Percentiles rank a stretch among this genome's conserved stretches.
phyloP scores from a whole-genome alignment of 2,329 filamentous ascomycete species.

The Lecanicillium sp. region DNA sequence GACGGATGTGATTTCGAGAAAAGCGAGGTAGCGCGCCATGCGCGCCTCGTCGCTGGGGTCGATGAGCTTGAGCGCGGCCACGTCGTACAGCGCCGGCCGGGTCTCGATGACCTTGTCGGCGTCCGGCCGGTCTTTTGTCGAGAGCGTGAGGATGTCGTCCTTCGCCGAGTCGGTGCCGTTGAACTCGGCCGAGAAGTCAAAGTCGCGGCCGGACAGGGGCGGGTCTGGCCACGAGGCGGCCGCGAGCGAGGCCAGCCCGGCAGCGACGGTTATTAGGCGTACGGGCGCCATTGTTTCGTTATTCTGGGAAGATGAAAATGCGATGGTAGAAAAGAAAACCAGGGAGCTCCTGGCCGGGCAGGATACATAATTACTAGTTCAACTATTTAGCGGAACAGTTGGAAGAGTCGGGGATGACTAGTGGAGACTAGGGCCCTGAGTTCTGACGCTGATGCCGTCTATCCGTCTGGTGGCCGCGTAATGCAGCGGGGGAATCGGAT shows the following conservation, averaged over 20 bases:
- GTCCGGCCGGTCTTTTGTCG: background rate
- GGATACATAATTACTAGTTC: background rate
- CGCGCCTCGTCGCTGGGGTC: background rate
- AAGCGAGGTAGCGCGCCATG: constrained; percentile 2
- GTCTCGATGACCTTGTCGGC: background rate
- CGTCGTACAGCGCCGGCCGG: background rate
- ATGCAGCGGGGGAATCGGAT: background rate
- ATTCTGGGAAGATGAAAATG: background rate
- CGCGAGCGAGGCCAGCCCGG: background rate
- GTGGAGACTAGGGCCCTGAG: constrained; percentile 8
- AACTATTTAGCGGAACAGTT: background rate
- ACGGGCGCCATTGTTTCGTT: background rate
- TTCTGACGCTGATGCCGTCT: constrained; percentile 1
- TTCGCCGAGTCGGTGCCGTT: background rate
- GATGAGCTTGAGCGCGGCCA: background rate
- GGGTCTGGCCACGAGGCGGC: constrained; percentile 6
- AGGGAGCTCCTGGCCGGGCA: background rate
- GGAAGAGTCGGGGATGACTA: constrained; percentile 2
- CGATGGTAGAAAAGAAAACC: background rate
- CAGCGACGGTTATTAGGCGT: constrained; percentile 1
- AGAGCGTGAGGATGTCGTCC: background rate
- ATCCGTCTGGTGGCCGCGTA: constrained; percentile 7
- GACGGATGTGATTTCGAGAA: constrained; percentile 3
- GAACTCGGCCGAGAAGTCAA: constrained; percentile 4
- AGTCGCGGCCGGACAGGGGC: constrained; percentile 3